Percentiles rank a stretch among this genome's conserved stretches.
These are phyloP conservation scores for Gamarada debralockiae DNA, from an alignment of 495 filamentous ascomycete genomes.

Conservation along the genomic window DNA sequence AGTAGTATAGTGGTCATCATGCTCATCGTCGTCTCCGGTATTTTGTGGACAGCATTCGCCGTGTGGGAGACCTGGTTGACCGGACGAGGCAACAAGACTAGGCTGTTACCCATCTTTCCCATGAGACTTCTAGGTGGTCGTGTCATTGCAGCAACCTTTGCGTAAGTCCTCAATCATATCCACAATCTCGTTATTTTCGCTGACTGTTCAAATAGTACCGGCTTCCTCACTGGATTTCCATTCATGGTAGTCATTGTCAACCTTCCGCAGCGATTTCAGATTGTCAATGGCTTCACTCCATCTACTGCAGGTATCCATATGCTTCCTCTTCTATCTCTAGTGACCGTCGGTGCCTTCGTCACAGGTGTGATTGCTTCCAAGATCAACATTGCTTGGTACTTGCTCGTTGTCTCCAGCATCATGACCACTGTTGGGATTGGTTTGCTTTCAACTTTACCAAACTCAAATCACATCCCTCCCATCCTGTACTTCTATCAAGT, in stretches of 20 bases:
- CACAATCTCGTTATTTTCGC: constrained; percentile 34
- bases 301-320: constrained; percentile 52
- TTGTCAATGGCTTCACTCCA: constrained; percentile 44
- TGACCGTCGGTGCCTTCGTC: constrained; percentile 45
- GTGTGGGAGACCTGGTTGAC: constrained; percentile 39
- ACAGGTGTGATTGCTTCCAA: constrained; percentile 41
- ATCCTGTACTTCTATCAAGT: constrained; percentile 28
- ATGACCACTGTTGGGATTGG: constrained; percentile 49
- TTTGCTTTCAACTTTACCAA: constrained; percentile 38
- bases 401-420: constrained; percentile 39
- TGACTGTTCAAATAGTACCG: constrained; percentile 32
- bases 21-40: constrained; percentile 35
- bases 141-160: constrained; percentile 25
- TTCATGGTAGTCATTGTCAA: constrained; percentile 54
- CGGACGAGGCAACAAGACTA: constrained; percentile 31
- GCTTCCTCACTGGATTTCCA: constrained; percentile 48
- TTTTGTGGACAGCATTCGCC: constrained; percentile 43
- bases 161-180: constrained; percentile 35
- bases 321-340: constrained; percentile 49
- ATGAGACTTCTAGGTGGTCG: constrained; percentile 32
- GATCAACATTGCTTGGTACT: constrained; percentile 39
- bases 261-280: constrained; percentile 57
- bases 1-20: constrained; percentile 37
- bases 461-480: constrained; percentile 7
- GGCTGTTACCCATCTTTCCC: constrained; percentile 37